Conservation (phyloP, 2,329 filamentous ascomycete genomes). For the Bipolaris victoriae region DNA sequence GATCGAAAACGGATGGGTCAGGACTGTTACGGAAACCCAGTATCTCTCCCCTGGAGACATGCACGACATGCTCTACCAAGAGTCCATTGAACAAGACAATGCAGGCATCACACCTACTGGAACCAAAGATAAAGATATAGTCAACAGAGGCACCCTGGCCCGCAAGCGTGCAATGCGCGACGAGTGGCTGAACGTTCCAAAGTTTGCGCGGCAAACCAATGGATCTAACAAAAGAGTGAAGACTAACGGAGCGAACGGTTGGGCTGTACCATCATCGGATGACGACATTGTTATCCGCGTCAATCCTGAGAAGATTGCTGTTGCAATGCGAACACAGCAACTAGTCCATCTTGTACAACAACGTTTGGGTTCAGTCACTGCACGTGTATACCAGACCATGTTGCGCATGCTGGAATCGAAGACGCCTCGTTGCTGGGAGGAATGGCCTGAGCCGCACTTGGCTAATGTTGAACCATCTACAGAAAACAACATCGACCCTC, state of each 20-base stretch:
- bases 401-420: slow-evolving; percentile 73
- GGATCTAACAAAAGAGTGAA: slow-evolving; percentile 43
- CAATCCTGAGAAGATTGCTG: slow-evolving; percentile 83
- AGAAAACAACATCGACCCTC: slow-evolving; percentile 40
- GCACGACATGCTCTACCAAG: slow-evolving; percentile 65
- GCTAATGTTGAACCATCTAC: slow-evolving; percentile 32
- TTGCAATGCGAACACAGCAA: slow-evolving; percentile 79
- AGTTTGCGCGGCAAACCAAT: slow-evolving; percentile 29
- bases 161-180: slow-evolving; percentile 61
- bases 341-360: slow-evolving; percentile 76
- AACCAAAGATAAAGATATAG: slow-evolving; percentile 69
- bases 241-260: slow-evolving; percentile 31
- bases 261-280: slow-evolving; percentile 52
- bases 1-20: slow-evolving; percentile 70
- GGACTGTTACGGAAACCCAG: slow-evolving; percentile 61
- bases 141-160: slow-evolving; percentile 62
- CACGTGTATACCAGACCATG: slow-evolving; percentile 76
- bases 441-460: slow-evolving; percentile 47
- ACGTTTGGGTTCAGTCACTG: slow-evolving; percentile 73
- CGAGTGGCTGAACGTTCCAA: slow-evolving; percentile 43
- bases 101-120: slow-evolving; percentile 61
- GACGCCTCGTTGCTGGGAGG: slow-evolving; percentile 69
- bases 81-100: slow-evolving; percentile 63
- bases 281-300: slow-evolving; percentile 75
- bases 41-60: slow-evolving; percentile 64